phyloP scores from a whole-genome alignment of 495 filamentous ascomycete genomes.

The Amphirosellinia nigrospora region DNA sequence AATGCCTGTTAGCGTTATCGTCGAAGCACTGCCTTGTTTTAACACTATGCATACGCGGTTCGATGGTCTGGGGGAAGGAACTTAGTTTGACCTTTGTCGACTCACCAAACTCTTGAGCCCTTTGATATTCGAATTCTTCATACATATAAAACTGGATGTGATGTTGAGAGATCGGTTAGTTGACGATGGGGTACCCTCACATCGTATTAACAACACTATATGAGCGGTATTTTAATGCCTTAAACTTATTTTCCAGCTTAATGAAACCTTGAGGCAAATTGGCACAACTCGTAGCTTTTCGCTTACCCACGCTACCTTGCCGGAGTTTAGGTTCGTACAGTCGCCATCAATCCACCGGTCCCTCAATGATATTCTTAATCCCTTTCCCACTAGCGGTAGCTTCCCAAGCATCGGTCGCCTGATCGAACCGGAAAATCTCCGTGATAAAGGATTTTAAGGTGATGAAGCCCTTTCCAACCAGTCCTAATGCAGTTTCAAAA shows the following conservation, averaged over 20 bases:
- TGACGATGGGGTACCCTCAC: no score
- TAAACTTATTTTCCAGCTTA: no score
- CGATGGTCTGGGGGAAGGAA: not conserved
- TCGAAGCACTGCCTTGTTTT: not conserved
- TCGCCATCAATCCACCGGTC: not conserved
- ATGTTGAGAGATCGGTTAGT: no score
- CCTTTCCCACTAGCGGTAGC: slow-evolving; percentile 72
- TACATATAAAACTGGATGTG: no score
- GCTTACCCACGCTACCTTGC: no score
- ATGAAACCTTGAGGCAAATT: no score
- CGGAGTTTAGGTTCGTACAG: not conserved
- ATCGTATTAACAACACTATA: no score
- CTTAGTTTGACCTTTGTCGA: not conserved
- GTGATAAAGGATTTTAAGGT: slow-evolving; percentile 72
- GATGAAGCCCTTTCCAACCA: slow-evolving; percentile 65
- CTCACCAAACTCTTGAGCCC: no score
- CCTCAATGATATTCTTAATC: slow-evolving; percentile 81
- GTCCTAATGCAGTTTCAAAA: slow-evolving; percentile 71
- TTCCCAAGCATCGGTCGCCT: slow-evolving; percentile 76
- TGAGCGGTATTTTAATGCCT: no score
- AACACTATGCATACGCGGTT: not conserved
- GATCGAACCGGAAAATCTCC: slow-evolving; percentile 67
- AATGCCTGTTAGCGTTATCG: not conserved
- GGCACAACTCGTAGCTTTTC: no score
- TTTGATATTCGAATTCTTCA: no score